Evolutionary conservation across 345 rosid species (phyloP), one percentile per base, ranked within the genome.

Genomic region (Streptanthus diversifolius): DNA sequence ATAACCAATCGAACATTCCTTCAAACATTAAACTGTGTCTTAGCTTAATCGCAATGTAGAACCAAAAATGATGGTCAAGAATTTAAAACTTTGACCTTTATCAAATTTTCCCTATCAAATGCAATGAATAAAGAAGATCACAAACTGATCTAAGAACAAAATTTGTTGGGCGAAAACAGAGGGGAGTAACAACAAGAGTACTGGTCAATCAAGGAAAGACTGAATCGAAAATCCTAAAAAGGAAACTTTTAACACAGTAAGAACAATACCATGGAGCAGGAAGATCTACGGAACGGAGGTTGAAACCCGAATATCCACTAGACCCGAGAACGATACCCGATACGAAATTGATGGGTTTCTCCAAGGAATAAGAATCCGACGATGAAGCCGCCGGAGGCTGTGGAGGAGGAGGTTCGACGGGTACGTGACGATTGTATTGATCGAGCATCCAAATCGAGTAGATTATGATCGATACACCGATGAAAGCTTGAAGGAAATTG

Each of bases 401-500:
- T 0, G 75, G 33, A 0, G 76, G 76, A 55, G 76, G 76, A 71
- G 80, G 80, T 0, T 64, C 54, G 9, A 76, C 70, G 71, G 80
- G 95, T 17, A 75, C 39, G 55, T 64, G 90, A 45, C 63, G 84
- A 62, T 84, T 81, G 91, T 95, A 91, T 59, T 88, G 92, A 78
- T 84, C 81, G 59, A 91, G 88, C 96, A 93, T 89, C 97, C 97
- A 93, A 17, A 84, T 7, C 2, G 99, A 93, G 84, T 89, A 91
- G 68, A 88, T 27, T 12, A 91, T 70, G 58, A 91, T 84, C 0
- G 89, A 87, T 3, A 91, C 17, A 15, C 90, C 95, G 15, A 87
- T 21, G 73, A 91, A 91, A 29, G 88, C 81, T 73, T 87, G 97
- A 33, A 91, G 81, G 72, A 84, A 87, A 77, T 85, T 91, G 55